Percentiles rank a stretch among this genome's conserved stretches.
These are phyloP conservation scores for Apophysomyces variabilis DNA, from an alignment of 371 early-diverging fungal genomes.

Conservation along the genomic window DNA sequence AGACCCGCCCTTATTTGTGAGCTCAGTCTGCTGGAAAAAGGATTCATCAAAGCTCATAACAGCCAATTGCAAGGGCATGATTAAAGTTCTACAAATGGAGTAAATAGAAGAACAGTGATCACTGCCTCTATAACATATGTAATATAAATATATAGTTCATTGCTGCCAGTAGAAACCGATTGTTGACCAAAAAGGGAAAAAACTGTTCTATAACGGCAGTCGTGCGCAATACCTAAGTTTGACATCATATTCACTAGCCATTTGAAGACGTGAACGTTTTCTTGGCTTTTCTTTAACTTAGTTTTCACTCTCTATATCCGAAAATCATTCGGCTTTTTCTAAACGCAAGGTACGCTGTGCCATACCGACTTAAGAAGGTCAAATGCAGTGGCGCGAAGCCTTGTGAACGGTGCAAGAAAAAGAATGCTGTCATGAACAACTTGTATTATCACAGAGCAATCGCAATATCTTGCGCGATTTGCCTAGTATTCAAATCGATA, in stretches of 20 bases:
- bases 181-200: no score
- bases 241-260: no score
- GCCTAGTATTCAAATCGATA: not conserved
- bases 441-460: conserved; percentile 15
- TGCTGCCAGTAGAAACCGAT: no score
- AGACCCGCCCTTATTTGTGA: conserved; percentile 80
- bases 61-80: conserved; percentile 89
- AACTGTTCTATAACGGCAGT: no score
- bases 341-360: conserved; percentile 28
- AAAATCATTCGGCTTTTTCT: no score
- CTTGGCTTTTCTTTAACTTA: no score
- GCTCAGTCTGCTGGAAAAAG: conserved; percentile 90
- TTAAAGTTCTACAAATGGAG: conserved; percentile 75
- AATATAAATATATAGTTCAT: not conserved
- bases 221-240: no score
- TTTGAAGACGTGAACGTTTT: no score
- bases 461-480: conserved; percentile 1
- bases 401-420: conserved; percentile 23
- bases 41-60: conserved; percentile 75
- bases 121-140: not conserved
- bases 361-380: conserved; percentile 31
- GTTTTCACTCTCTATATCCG: no score
- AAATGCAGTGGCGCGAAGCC: conserved; percentile 37
- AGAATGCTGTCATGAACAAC: conserved; percentile 40
- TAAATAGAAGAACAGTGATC: not conserved